A percentile compares a stretch with the other conserved stretches of the same genome.
phyloP scores from a whole-genome alignment of 805 yeast genomes.

The Torulaspora franciscae region DNA sequence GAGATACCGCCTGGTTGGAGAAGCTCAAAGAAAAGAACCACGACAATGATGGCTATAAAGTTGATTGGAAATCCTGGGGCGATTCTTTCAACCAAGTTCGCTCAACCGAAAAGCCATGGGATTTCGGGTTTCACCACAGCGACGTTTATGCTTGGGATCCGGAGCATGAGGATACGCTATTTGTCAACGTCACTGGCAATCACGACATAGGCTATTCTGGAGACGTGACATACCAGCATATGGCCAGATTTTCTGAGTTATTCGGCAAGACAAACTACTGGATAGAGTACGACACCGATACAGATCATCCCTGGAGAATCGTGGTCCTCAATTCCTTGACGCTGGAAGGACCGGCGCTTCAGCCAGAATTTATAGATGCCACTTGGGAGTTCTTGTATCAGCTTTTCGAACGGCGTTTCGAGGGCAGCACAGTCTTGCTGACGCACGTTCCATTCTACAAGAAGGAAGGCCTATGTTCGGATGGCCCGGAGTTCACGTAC shows the following conservation, averaged over 20 bases:
- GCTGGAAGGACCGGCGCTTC: conserved; percentile 85
- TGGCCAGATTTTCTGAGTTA: conserved; percentile 65
- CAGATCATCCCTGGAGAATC: conserved; percentile 73
- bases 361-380: conserved; percentile 58
- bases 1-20: conserved; percentile 52
- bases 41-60: conserved; percentile 28
- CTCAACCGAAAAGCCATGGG: conserved; percentile 24
- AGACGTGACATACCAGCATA: conserved; percentile 87
- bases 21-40: conserved; percentile 38
- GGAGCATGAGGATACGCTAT: conserved; percentile 51
- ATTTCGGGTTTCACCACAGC: conserved; percentile 46
- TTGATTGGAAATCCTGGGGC: conserved; percentile 31
- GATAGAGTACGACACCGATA: conserved; percentile 59
- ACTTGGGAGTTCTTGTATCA: conserved; percentile 71
- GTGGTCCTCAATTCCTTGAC: conserved; percentile 83
- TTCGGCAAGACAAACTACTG: conserved; percentile 87
- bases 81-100: conserved; percentile 23
- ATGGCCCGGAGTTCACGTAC: conserved; percentile 70
- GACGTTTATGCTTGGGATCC: conserved; percentile 67
- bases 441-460: conserved; percentile 91
- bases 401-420: conserved; percentile 50
- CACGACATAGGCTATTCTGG: conserved; percentile 96
- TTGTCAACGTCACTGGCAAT: conserved; percentile 86
- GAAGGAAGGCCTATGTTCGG: conserved; percentile 73
- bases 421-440: conserved; percentile 75